phyloP scores from a whole-genome alignment of 129 eudicot genomes.

The sunflower (Helianthus annuus) region HanXRQr2.0-SUNRISE NC_035449.2:3549657-3550156 shows the following conservation, averaged over 20 bases:
- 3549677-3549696: constrained; percentile 81
- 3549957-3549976: constrained; percentile 76
- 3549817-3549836: constrained; percentile 58
- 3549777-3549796: neutral
- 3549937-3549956: constrained; percentile 69
- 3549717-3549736: constrained; percentile 65
- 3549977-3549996: constrained; percentile 90
- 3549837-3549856: constrained; percentile 73
- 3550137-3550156: constrained; percentile 47
- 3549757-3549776: neutral
- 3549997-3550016: constrained; percentile 75
- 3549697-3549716: constrained; percentile 94
- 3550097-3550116: constrained; percentile 86
- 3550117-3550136: constrained; percentile 81
- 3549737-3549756: neutral
- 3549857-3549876: constrained; percentile 93
- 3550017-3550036: constrained; percentile 90
- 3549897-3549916: constrained; percentile 89
- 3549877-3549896: constrained; percentile 92
- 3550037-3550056: constrained; percentile 67
- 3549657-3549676: constrained; percentile 70
- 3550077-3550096: constrained; percentile 89
- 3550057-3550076: constrained; percentile 79
- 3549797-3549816: constrained; percentile 69
- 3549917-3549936: constrained; percentile 87